Evolutionary conservation across 371 early-diverging fungal species (phyloP).

Genomic region (Syncephalastrum racemosum): DNA sequence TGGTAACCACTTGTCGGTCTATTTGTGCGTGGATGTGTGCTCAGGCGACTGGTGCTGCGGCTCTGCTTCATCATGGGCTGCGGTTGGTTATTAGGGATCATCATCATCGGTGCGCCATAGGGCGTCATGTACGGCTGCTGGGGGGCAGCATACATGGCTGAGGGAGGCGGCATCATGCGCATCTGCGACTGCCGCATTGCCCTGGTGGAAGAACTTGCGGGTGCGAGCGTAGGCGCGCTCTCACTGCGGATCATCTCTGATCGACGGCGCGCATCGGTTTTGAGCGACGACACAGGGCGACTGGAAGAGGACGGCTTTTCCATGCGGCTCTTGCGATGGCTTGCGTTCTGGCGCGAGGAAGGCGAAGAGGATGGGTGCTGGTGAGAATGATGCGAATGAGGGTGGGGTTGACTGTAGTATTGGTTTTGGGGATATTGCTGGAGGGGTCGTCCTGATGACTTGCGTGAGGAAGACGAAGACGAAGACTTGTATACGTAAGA

Average conservation of each 20-base stretch:
- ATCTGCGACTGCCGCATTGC: not conserved
- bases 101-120: not conserved
- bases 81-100: too few species aligned
- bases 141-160: constrained; percentile 1
- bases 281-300: not conserved
- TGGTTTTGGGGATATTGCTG: not conserved
- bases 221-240: constrained; percentile 1
- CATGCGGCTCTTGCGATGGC: constrained; percentile 18
- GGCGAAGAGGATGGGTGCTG: constrained; percentile 24
- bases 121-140: constrained; percentile 8
- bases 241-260: constrained; percentile 8
- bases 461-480: too few species aligned
- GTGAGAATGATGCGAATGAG: constrained; percentile 9
- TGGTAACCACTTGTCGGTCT: too few species aligned
- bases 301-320: not conserved
- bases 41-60: constrained; percentile 10
- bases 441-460: too few species aligned
- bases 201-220: not conserved
- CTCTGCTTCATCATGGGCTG: constrained; percentile 7
- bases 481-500: constrained; percentile 1
- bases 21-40: not conserved
- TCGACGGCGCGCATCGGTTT: constrained; percentile 8
- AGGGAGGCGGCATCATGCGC: not conserved
- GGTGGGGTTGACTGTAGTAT: constrained; percentile 1
- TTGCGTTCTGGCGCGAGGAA: constrained; percentile 24